Percentiles rank a stretch among this genome's conserved stretches.
Conservation (phyloP, 2,329 filamentous ascomycete genomes). For the Chlorencoelia australis region DNA sequence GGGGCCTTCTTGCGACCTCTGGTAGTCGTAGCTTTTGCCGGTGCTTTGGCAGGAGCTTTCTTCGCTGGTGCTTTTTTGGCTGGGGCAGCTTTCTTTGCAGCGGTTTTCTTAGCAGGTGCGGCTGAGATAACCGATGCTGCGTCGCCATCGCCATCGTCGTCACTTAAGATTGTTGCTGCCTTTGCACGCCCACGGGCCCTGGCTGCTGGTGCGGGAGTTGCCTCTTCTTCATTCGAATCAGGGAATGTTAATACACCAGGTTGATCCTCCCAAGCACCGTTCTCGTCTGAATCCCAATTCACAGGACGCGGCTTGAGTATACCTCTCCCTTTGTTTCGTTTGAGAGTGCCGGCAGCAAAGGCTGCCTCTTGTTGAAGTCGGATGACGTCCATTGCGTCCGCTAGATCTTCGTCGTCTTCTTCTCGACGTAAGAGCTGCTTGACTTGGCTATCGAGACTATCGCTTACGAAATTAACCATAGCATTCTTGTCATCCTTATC, state of each 20-base stretch:
- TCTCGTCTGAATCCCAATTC: conserved; percentile 80
- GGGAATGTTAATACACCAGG: conserved; percentile 25
- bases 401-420: conserved; percentile 60
- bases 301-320: conserved; percentile 67
- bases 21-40: conserved; percentile 29
- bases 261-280: conserved; percentile 73
- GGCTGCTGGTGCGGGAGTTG: conserved; percentile 22
- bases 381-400: conserved; percentile 63
- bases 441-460: conserved; percentile 61
- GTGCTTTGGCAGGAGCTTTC: conserved; percentile 30
- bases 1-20: conserved; percentile 35
- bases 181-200: conserved; percentile 16
- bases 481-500: conserved; percentile 92
- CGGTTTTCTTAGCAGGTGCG: conserved; percentile 29
- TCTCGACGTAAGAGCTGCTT: conserved; percentile 52
- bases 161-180: conserved; percentile 10
- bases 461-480: conserved; percentile 70
- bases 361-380: conserved; percentile 59
- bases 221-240: conserved; percentile 36
- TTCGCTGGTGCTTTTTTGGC: conserved; percentile 27
- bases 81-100: conserved; percentile 27
- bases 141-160: conserved; percentile 46
- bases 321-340: conserved; percentile 30
- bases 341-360: conserved; percentile 51
- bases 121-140: conserved; percentile 31